Conservation (phyloP, 2,329 filamentous ascomycete species). For the Capronia coronata region DNA sequence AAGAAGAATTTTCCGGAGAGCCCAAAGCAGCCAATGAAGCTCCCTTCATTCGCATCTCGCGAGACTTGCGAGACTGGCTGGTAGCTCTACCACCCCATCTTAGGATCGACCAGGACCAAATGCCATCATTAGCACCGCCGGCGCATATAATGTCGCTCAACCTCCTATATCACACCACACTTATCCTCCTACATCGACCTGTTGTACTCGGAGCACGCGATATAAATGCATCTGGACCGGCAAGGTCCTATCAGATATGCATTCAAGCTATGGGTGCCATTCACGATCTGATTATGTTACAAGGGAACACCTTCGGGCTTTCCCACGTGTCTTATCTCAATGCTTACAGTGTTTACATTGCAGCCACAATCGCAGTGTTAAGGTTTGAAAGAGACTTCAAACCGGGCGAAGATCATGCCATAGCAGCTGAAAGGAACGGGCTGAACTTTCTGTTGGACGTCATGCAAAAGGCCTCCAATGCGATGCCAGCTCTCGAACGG, state of each 20-base stretch:
- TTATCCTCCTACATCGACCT: constrained; percentile 50
- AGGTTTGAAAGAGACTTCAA: constrained; percentile 27
- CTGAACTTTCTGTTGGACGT: constrained; percentile 28
- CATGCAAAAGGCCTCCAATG: constrained; percentile 24
- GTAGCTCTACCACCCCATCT: constrained; percentile 40
- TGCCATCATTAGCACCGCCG: constrained; percentile 34
- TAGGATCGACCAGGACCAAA: constrained; percentile 33
- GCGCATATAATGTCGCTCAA: constrained; percentile 43
- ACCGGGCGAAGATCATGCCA: constrained; percentile 20
- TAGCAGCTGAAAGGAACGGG: constrained; percentile 20
- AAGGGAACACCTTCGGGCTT: constrained; percentile 29
- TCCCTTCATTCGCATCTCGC: constrained; percentile 34
- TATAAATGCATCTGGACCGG: constrained; percentile 14
- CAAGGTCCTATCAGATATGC: constrained; percentile 27
- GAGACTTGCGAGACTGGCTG: constrained; percentile 41
- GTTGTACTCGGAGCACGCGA: constrained; percentile 37
- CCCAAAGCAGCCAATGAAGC: constrained; percentile 19
- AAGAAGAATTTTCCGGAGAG: constrained; percentile 18
- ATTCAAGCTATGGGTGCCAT: constrained; percentile 27
- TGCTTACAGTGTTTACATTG: constrained; percentile 29
- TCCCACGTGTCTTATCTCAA: constrained; percentile 29
- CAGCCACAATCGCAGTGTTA: constrained; percentile 29
- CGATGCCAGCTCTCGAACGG: constrained; percentile 28
- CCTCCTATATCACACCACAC: constrained; percentile 47
- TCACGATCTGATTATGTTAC: constrained; percentile 27